These are phyloP conservation scores for Lachancea lanzarotensis DNA, from an alignment of 805 yeast species.

Conservation along the genomic window DNA sequence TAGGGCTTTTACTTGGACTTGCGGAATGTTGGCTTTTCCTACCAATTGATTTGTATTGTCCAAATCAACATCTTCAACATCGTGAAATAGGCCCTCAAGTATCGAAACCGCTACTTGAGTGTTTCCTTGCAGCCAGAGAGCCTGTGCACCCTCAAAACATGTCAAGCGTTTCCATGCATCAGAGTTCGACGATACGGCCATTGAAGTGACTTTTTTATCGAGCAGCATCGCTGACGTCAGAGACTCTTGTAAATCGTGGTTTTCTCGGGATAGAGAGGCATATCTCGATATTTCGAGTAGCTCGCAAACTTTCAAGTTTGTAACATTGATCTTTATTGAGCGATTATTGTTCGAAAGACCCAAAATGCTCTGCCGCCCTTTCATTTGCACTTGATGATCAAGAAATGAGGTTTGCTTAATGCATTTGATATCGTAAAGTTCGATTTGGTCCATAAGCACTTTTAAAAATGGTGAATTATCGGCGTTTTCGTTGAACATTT, in stretches of 20 bases:
- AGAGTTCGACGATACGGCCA: neutral
- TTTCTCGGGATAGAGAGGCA: conserved; percentile 1
- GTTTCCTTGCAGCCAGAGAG: conserved; percentile 61
- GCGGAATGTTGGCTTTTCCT: neutral
- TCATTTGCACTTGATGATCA: conserved; percentile 12
- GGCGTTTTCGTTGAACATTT: conserved; percentile 3
- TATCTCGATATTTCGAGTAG: conserved; percentile 6
- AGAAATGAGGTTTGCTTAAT: conserved; percentile 10
- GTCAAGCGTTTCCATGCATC: neutral
- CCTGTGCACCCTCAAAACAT: conserved; percentile 38
- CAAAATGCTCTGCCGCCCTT: conserved; percentile 16
- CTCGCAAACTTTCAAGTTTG: neutral
- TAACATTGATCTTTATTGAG: too few relatives aligned
- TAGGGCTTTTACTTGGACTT: conserved; percentile 31
- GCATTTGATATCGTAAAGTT: conserved; percentile 4
- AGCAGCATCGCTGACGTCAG: conserved; percentile 8
- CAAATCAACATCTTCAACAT: neutral
- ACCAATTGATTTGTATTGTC: neutral
- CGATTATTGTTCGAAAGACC: neutral
- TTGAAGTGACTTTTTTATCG: neutral
- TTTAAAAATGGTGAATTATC: neutral
- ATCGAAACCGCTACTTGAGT: conserved; percentile 50
- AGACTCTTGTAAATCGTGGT: conserved; percentile 3
- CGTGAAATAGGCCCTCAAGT: conserved; percentile 33
- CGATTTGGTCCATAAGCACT: conserved; percentile 1